These are phyloP conservation scores for Phyllosticta citriasiana DNA, from an alignment of 2,329 filamentous ascomycete genomes.

Conservation along the genomic window DNA sequence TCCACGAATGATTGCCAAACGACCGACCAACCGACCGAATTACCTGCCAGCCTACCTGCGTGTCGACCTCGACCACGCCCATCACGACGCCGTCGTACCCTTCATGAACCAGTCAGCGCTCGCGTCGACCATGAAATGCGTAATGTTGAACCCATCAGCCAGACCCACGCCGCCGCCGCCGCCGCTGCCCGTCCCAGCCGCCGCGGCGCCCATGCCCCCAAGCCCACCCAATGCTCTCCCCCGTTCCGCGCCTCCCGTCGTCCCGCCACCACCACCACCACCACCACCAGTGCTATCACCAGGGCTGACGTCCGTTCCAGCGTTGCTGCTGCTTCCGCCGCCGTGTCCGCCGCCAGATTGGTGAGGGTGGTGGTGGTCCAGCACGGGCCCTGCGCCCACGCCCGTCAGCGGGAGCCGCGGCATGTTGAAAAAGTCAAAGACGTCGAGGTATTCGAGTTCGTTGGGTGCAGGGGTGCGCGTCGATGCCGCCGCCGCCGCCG, in stretches of 20 bases:
- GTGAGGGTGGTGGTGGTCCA: not conserved
- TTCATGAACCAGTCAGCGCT: constrained; percentile 68
- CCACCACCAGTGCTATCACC: not conserved
- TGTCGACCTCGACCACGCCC: not conserved
- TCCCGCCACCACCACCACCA: not conserved
- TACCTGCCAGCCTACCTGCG: no score
- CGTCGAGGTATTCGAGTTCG: constrained; percentile 81
- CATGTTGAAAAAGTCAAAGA: constrained; percentile 92
- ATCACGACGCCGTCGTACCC: not conserved
- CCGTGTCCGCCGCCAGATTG: not conserved
- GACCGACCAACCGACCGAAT: no score
- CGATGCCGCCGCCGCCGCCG: not conserved
- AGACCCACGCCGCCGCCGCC: not conserved
- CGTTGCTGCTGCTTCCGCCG: not conserved
- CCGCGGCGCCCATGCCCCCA: not conserved
- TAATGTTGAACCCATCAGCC: constrained; percentile 53
- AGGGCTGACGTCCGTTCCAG: not conserved
- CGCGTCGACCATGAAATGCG: constrained; percentile 66
- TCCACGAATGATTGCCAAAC: no score
- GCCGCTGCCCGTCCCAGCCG: not conserved
- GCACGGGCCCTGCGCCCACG: constrained; percentile 12
- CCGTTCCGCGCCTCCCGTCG: constrained; percentile 1
- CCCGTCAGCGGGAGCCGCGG: constrained; percentile 51
- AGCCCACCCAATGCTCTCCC: not conserved
- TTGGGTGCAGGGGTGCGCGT: constrained; percentile 61